Conservation (phyloP, 2,329 filamentous ascomycete genomes). For the Nakataea oryzae region DNA sequence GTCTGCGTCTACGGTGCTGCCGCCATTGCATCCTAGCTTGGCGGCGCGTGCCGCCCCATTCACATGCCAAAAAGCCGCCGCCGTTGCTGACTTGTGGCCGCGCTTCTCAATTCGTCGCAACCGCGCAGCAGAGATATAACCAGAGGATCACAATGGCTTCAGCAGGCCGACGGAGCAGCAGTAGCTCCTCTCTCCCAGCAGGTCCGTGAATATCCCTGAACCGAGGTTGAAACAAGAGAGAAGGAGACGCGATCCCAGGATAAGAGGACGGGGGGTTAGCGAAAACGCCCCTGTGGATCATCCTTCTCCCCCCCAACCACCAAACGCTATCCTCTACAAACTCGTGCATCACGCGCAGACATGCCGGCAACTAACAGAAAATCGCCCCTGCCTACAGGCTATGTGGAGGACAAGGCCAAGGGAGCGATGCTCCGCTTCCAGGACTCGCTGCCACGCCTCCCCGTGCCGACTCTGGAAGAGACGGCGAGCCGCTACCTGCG, state of each 20-base stretch:
- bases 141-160: constrained; percentile 38
- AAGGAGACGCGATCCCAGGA: too few species aligned
- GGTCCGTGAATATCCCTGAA: constrained; percentile 23
- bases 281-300: not conserved
- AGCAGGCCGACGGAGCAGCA: constrained; percentile 41
- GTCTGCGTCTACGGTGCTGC: not conserved
- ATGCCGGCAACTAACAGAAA: not conserved
- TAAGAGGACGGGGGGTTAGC: not conserved
- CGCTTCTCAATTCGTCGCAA: not conserved
- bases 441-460: constrained; percentile 70
- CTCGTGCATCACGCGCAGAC: not conserved
- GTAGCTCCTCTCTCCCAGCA: constrained; percentile 41
- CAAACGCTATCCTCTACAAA: not conserved
- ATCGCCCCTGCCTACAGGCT: constrained; percentile 37
- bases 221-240: not conserved
- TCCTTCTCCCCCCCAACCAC: too few species aligned
- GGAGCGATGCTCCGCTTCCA: constrained; percentile 77
- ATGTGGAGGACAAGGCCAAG: constrained; percentile 70
- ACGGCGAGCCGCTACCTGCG: constrained; percentile 73
- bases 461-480: constrained; percentile 74
- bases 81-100: not conserved
- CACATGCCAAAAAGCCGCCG: constrained; percentile 1
- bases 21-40: not conserved
- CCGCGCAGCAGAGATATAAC: constrained; percentile 1
- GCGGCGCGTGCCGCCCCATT: not conserved